Percentiles rank a stretch among this genome's conserved stretches.
Conservation (phyloP, 495 filamentous ascomycete species). For the Hypomontagnella submonticulosa region DNA sequence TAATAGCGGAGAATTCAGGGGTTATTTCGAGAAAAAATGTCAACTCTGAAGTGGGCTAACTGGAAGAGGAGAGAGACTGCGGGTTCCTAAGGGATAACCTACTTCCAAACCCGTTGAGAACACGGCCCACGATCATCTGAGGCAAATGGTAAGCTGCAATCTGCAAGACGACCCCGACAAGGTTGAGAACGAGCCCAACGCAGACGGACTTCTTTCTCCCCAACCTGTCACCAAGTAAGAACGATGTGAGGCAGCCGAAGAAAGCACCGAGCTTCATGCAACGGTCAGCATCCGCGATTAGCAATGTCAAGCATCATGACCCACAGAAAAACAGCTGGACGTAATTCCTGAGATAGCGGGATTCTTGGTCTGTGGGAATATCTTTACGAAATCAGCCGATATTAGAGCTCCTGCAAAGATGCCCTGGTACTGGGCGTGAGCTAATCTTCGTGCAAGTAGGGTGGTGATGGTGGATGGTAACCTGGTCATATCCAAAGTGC, state of each 20-base stretch:
- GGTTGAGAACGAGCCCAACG: conserved; percentile 44
- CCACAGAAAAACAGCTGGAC: conserved; percentile 51
- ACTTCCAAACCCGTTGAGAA: conserved; percentile 47
- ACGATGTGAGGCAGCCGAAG: conserved; percentile 47
- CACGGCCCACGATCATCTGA: conserved; percentile 47
- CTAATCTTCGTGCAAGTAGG: conserved; percentile 14
- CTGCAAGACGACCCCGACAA: conserved; percentile 49
- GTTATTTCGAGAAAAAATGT: background rate
- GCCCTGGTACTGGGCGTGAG: conserved; percentile 36
- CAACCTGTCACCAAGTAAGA: conserved; percentile 47
- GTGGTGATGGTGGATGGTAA: conserved; percentile 17
- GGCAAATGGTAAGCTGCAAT: conserved; percentile 48
- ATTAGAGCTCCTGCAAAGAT: conserved; percentile 49
- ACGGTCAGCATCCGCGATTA: conserved; percentile 46
- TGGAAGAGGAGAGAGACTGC: background rate
- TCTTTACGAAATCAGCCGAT: conserved; percentile 46
- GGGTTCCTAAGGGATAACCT: conserved; percentile 15
- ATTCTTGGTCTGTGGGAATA: conserved; percentile 48
- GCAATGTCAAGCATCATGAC: conserved; percentile 28
- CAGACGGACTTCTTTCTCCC: conserved; percentile 52
- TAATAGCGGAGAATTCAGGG: conserved; percentile 19
- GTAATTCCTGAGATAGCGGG: conserved; percentile 51
- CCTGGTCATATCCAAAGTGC: conserved; percentile 51
- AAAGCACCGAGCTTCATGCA: conserved; percentile 65
- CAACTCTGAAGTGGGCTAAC: background rate